phyloP scores from a whole-genome alignment of 805 yeast species.

The Yamadazyma takamatsuzukensis region DNA sequence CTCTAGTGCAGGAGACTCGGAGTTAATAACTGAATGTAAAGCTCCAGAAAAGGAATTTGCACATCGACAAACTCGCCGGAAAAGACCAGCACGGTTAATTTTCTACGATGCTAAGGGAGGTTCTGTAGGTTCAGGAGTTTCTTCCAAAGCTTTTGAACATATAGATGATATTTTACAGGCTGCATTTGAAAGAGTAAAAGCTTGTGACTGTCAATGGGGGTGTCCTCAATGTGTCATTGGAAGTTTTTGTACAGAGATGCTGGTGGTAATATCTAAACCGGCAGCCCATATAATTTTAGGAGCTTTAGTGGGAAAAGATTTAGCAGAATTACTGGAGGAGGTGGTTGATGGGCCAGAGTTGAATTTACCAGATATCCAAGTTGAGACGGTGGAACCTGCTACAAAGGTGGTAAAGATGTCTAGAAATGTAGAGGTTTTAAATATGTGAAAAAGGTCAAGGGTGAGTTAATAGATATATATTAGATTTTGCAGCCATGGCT shows the following conservation, averaged over 20 bases:
- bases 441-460: constrained; percentile 3
- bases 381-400: constrained; percentile 66
- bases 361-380: constrained; percentile 62
- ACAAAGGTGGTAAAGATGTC: constrained; percentile 57
- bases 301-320: constrained; percentile 50
- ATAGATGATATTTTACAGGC: constrained; percentile 61
- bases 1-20: constrained; percentile 41
- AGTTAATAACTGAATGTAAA: constrained; percentile 88
- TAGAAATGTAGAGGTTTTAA: constrained; percentile 46
- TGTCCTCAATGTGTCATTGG: constrained; percentile 89
- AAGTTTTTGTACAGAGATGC: constrained; percentile 73
- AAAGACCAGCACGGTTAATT: constrained; percentile 82
- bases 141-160: constrained; percentile 75
- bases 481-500: not conserved
- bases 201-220: constrained; percentile 73
- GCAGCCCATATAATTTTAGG: constrained; percentile 74
- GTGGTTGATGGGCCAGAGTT: constrained; percentile 72
- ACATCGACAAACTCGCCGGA: constrained; percentile 61
- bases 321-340: constrained; percentile 39
- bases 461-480: no score
- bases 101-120: constrained; percentile 87
- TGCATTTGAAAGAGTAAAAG: constrained; percentile 54
- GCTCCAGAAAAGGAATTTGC: constrained; percentile 97
- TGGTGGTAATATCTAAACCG: constrained; percentile 80
- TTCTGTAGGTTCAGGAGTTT: constrained; percentile 71